phyloP scores from a whole-genome alignment of 306 rosid genomes.

The Malus sieversii region DNA sequence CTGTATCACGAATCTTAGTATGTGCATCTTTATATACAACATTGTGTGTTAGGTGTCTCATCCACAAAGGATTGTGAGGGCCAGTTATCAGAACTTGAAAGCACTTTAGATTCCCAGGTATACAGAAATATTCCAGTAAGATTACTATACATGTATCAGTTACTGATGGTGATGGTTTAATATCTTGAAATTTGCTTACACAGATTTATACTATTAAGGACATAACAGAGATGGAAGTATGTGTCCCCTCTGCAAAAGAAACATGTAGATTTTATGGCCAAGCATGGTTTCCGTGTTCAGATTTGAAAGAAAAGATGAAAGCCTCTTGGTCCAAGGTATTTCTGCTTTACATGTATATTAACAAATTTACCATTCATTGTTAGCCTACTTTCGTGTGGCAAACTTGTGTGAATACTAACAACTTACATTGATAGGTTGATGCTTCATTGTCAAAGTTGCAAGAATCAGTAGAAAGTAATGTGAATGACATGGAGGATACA shows the following conservation, averaged over 20 bases:
- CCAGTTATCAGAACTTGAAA: conserved; percentile 78
- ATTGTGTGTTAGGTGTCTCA: conserved; percentile 52
- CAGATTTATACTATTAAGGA: conserved; percentile 68
- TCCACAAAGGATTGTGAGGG: conserved; percentile 54
- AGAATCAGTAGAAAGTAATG: conserved; percentile 27
- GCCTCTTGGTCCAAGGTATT: conserved; percentile 66
- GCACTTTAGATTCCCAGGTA: conserved; percentile 70
- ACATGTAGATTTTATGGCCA: conserved; percentile 51
- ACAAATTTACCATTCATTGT: neutral
- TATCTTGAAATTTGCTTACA: conserved; percentile 9
- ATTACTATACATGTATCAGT: conserved; percentile 1
- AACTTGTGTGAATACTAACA: conserved; percentile 15
- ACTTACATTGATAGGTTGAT: conserved; percentile 46
- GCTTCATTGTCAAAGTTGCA: conserved; percentile 40
- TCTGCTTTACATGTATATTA: neutral
- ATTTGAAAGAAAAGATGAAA: conserved; percentile 65
- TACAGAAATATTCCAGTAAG: neutral
- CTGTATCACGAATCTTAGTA: neutral
- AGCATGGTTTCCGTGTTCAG: conserved; percentile 30
- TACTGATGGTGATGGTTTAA: neutral
- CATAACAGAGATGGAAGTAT: conserved; percentile 50
- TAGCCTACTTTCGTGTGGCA: neutral
- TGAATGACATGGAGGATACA: conserved; percentile 39
- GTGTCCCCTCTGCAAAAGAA: conserved; percentile 61
- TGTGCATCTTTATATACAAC: neutral